These are phyloP conservation scores for Exidia glandulosa DNA, from an alignment of 768 basidiomycete genomes.

Conservation along the genomic window DNA sequence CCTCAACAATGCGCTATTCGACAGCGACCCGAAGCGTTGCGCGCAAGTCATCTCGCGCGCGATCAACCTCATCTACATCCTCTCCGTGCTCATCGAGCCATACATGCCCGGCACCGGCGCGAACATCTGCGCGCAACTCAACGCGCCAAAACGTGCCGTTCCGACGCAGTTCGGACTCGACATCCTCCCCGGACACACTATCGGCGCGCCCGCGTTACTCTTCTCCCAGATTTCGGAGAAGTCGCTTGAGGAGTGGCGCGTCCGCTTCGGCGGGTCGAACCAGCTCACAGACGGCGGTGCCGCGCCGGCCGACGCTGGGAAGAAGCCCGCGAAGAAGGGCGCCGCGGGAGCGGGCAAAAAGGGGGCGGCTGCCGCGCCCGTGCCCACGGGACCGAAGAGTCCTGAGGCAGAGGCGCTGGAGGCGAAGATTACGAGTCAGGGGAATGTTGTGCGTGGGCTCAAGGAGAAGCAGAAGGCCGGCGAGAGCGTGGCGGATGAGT, in stretches of 20 bases:
- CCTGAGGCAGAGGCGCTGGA: conserved; percentile 65
- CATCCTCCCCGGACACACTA: conserved; percentile 74
- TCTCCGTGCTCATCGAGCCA: conserved; percentile 79
- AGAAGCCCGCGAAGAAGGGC: conserved; percentile 38
- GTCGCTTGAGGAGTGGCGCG: conserved; percentile 73
- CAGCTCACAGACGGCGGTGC: conserved; percentile 26
- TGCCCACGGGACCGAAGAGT: conserved; percentile 48
- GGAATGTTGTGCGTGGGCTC: conserved; percentile 56
- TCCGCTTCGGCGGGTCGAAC: conserved; percentile 59
- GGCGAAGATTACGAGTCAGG: conserved; percentile 65
- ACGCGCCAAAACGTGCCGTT: conserved; percentile 75
- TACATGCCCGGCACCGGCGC: conserved; percentile 92
- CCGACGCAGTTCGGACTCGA: conserved; percentile 67
- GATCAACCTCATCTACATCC: conserved; percentile 83
- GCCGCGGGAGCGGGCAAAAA: conserved; percentile 36
- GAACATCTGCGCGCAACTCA: conserved; percentile 74
- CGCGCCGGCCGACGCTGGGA: conserved; percentile 27
- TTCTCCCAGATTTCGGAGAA: conserved; percentile 92
- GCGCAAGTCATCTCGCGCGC: conserved; percentile 85
- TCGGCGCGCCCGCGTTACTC: conserved; percentile 79
- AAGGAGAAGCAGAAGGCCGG: conserved; percentile 49
- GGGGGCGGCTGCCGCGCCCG: conserved; percentile 24
- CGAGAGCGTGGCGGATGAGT: conserved; percentile 48
- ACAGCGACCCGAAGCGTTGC: conserved; percentile 70
- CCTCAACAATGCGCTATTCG: conserved; percentile 81